Conservation (phyloP, 805 yeast genomes). For the Wickerhamiella brachini region DNA sequence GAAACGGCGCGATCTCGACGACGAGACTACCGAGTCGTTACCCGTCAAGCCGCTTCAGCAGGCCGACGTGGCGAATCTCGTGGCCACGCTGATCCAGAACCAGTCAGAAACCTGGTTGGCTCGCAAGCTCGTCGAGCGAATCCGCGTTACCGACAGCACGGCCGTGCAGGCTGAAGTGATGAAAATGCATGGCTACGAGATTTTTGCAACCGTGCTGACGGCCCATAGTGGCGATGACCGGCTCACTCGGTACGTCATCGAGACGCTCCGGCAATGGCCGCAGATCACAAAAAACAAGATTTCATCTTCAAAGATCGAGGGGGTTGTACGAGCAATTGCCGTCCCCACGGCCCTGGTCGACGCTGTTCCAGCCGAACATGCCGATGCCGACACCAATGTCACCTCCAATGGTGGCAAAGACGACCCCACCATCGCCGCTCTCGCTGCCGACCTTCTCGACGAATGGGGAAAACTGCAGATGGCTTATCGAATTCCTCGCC, state of each 20-base stretch:
- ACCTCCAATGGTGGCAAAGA: background rate
- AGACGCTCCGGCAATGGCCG: constrained; percentile 52
- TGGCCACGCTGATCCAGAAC: constrained; percentile 61
- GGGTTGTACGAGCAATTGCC: constrained; percentile 35
- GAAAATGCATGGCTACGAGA: constrained; percentile 75
- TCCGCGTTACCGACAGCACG: constrained; percentile 38
- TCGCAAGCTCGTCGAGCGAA: constrained; percentile 52
- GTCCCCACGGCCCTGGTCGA: too few relatives aligned
- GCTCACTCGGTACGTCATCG: constrained; percentile 37
- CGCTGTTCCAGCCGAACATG: background rate
- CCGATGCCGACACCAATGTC: background rate
- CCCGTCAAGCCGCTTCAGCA: constrained; percentile 37
- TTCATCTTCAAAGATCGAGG: constrained; percentile 57
- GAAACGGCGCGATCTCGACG: constrained; percentile 36
- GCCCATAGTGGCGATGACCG: constrained; percentile 29
- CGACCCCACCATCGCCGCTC: constrained; percentile 17
- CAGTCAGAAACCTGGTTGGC: constrained; percentile 49
- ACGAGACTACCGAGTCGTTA: constrained; percentile 36
- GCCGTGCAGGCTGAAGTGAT: constrained; percentile 45
- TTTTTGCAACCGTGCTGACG: constrained; percentile 47
- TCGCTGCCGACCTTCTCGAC: constrained; percentile 35
- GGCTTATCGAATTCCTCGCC: constrained; percentile 77
- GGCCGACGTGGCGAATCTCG: constrained; percentile 61
- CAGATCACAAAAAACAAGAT: constrained; percentile 65
- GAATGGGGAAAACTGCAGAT: constrained; percentile 65